phyloP scores from a whole-genome alignment of 306 rosid species.

The Begonia fuchsioides region DNA sequence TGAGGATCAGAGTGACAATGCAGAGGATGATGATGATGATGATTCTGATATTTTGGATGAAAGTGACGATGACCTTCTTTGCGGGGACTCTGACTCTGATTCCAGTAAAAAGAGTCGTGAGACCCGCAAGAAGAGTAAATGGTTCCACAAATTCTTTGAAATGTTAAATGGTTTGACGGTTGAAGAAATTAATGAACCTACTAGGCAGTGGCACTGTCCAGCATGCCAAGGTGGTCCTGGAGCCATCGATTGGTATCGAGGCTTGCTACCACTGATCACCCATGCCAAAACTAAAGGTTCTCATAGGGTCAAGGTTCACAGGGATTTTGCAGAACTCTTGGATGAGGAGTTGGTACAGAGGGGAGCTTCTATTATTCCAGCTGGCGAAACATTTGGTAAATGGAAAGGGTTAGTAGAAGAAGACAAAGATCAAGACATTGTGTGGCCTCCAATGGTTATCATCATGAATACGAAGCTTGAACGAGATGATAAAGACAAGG shows the following conservation, averaged over 20 bases:
- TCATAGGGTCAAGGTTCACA: conserved; percentile 50
- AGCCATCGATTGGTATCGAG: conserved; percentile 75
- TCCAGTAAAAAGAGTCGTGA: conserved; percentile 52
- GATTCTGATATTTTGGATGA: conserved; percentile 30
- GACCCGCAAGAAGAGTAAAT: conserved; percentile 40
- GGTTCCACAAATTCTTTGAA: conserved; percentile 47
- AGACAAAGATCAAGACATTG: conserved; percentile 61
- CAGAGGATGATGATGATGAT: conserved; percentile 15
- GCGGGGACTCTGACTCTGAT: conserved; percentile 61
- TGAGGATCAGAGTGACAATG: conserved; percentile 12
- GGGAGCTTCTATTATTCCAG: conserved; percentile 52
- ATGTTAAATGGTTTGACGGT: conserved; percentile 38
- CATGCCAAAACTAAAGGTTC: conserved; percentile 88
- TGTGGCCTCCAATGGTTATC: conserved; percentile 87
- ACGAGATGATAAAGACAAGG: conserved; percentile 57
- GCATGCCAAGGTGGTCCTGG: conserved; percentile 89
- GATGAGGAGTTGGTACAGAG: conserved; percentile 62
- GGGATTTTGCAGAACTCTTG: conserved; percentile 56
- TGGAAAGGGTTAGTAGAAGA: conserved; percentile 63
- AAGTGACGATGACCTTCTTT: conserved; percentile 48
- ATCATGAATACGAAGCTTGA: conserved; percentile 67
- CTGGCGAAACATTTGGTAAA: conserved; percentile 65
- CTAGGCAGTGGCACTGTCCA: conserved; percentile 85
- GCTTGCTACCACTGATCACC: conserved; percentile 65
- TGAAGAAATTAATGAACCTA: conserved; percentile 39